Base-by-base conservation (phyloP, 768 basidiomycete genomes). In the Collybia sordida region DNA sequence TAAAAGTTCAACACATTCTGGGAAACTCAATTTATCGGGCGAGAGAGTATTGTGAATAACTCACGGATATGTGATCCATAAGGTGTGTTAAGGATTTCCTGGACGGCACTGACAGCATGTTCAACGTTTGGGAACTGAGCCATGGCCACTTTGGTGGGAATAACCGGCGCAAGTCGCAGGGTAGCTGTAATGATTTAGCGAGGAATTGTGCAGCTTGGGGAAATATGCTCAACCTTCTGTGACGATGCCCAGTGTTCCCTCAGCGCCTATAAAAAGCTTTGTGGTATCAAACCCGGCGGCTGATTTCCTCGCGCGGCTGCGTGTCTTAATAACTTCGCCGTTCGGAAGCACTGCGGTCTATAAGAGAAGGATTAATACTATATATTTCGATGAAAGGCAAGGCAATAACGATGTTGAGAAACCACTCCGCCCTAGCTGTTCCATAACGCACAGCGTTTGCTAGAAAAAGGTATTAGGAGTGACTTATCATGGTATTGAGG, bases 201-300 rank as follows among this genome's bases (percentile, higher is more conserved):
- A 49, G 47, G n/a, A 18, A 12, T 6, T 6, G 25, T 11, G 36
- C 31, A 21, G 44, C 36, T 17, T 18, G 18, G 49, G 28, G 41
- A n/a, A n/a, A 17, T 25, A 31, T 17, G 18, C 45, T 57, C 42
- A 46, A 79, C 88, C 86, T 72, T 94, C 92, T 0, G 90, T 93
- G n/a, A 95, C 82, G 55, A 95, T 88, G 3, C 93, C 93, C 39
- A 94, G 65, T 0, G 92, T 95, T 5, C 93, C 93, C 65, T 94
- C 93, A 2, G 90, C 90, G 3, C 93, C 93, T 42, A 94, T 88
- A 69, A 94, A 93, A 2, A 93, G 66, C 63, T 94, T 94, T 0
- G 90, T 93, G 1, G 80, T 77, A 60, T 95, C 93, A 59, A 88
- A 94, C 0, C 93, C 93, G 0, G 90, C 89, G 0, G 92, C 80